Percentiles rank a stretch among this genome's conserved stretches.
phyloP scores from a whole-genome alignment of 345 rosid genomes.

The Populus pruinosa region DNA sequence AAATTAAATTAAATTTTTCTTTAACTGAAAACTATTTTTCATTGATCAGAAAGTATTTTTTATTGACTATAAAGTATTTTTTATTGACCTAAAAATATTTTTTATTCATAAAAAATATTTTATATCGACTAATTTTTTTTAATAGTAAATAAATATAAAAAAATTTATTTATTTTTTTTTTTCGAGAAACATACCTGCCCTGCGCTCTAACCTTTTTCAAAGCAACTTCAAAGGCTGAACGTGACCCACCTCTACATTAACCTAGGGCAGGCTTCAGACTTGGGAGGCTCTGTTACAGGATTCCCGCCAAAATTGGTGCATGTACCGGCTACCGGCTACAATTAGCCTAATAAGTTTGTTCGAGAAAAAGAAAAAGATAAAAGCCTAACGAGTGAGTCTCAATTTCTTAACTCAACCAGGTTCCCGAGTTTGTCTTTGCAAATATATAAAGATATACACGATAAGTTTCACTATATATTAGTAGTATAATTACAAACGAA shows the following conservation, averaged over 20 bases:
- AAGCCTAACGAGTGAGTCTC: neutral
- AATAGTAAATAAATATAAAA: no score
- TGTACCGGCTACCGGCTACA: neutral
- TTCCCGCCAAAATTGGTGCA: neutral
- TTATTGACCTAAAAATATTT: no score
- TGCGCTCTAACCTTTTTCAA: no score
- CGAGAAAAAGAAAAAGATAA: no score
- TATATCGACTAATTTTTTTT: no score
- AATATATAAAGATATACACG: no score
- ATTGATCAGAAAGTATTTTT: no score
- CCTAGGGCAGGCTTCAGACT: neutral
- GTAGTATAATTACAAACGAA: neutral
- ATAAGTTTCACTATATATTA: neutral
- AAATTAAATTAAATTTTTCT: no score
- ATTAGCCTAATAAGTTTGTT: neutral
- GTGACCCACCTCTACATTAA: neutral
- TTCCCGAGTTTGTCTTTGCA: neutral
- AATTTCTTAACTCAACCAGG: neutral
- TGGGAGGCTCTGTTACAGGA: neutral
- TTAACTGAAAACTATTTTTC: no score
- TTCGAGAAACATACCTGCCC: no score
- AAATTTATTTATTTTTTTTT: no score
- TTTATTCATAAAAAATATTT: no score
- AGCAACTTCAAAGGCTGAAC: neutral
- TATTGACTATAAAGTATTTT: rapidly evolving